Evolutionary conservation across 2,329 filamentous ascomycete species (phyloP).

Genomic region (Fusarium bulbicola): DNA sequence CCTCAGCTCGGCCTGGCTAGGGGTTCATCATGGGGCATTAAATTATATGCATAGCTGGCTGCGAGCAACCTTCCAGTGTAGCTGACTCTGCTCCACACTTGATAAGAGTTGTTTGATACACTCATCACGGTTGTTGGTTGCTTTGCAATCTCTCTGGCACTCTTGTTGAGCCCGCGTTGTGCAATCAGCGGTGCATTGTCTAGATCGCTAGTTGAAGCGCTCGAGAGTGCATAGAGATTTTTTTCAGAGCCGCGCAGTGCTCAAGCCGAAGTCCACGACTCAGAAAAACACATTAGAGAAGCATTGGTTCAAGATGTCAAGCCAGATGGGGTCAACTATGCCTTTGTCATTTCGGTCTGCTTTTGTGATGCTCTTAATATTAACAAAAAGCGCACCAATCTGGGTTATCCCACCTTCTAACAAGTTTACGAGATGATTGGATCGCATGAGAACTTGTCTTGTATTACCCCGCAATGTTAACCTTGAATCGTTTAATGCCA

Average conservation of each 20-base stretch:
- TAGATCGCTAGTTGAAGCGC: not conserved
- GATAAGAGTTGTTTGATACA: not conserved
- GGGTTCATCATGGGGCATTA: accelerated
- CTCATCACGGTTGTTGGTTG: not conserved
- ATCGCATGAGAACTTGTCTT: not conserved
- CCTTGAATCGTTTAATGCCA: too few species aligned
- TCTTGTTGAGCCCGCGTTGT: not conserved
- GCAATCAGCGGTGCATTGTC: not conserved
- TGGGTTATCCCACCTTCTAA: not conserved
- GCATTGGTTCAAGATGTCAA: accelerated
- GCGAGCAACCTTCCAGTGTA: not conserved
- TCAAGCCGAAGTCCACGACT: not conserved
- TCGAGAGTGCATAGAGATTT: not conserved
- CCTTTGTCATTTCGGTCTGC: not conserved
- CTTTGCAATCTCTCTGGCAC: not conserved
- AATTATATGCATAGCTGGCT: not conserved
- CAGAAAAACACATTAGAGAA: not conserved
- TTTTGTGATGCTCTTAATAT: not conserved
- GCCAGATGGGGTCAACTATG: not conserved
- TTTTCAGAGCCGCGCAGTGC: not conserved
- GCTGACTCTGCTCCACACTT: not conserved
- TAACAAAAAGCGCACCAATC: not conserved
- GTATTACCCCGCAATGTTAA: not conserved
- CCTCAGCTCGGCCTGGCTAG: not conserved
- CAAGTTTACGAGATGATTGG: not conserved